Evolutionary conservation across 2,329 filamentous ascomycete species (phyloP).

Genomic region (Cordyceps pruinosa): DNA sequence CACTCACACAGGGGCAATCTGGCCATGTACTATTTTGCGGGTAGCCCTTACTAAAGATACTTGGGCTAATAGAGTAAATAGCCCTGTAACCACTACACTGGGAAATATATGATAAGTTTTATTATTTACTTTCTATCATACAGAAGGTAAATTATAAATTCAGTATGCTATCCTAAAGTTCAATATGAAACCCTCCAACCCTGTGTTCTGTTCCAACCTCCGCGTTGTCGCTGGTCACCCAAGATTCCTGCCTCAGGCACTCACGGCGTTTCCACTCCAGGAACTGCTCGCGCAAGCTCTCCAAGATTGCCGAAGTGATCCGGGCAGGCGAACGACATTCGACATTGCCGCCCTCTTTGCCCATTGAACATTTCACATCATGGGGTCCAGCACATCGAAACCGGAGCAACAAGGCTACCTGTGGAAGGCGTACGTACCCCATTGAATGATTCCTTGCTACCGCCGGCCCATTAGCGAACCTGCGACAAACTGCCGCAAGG

Average conservation of each 20-base stretch:
- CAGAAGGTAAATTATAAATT: too few relatives aligned
- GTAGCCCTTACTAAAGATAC: too few relatives aligned
- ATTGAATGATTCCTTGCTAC: background rate
- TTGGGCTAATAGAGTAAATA: too few relatives aligned
- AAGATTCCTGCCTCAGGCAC: conserved; percentile 28
- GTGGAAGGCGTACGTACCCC: conserved; percentile 51
- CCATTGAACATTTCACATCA: conserved; percentile 31
- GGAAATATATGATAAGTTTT: too few relatives aligned
- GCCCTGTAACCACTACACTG: too few relatives aligned
- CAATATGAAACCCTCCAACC: too few relatives aligned
- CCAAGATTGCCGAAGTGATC: conserved; percentile 24
- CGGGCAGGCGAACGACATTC: conserved; percentile 26
- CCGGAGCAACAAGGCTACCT: conserved; percentile 33
- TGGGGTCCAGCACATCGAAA: conserved; percentile 54
- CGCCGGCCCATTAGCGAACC: background rate
- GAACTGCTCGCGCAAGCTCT: conserved; percentile 20
- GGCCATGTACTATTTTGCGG: too few relatives aligned
- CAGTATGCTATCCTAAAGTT: too few relatives aligned
- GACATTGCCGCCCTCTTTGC: conserved; percentile 15
- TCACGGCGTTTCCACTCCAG: conserved; percentile 16
- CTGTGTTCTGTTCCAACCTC: too few relatives aligned
- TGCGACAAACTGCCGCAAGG: background rate
- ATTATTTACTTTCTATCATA: too few relatives aligned
- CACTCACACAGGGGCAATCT: too few relatives aligned
- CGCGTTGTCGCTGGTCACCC: too few relatives aligned